phyloP scores from a whole-genome alignment of 345 rosid genomes.

The Viola odorata region DNA sequence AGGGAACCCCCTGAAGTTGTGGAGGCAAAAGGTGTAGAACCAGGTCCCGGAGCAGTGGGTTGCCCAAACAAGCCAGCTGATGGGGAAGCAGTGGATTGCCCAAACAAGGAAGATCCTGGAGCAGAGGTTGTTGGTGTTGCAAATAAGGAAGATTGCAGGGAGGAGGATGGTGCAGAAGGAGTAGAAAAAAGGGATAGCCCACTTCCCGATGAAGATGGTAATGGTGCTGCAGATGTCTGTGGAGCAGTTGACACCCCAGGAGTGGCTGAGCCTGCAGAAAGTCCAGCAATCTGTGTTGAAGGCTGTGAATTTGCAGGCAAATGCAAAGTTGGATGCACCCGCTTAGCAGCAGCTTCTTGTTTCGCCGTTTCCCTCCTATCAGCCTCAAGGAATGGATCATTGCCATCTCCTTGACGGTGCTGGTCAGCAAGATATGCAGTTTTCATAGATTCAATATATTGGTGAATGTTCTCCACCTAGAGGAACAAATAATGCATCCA shows the following conservation, averaged over 20 bases:
- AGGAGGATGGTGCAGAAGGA: constrained; percentile 49
- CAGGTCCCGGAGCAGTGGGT: constrained; percentile 21
- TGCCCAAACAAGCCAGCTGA: constrained; percentile 27
- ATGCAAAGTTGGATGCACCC: constrained; percentile 92
- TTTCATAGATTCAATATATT: constrained; percentile 85
- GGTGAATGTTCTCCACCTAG: constrained; percentile 90
- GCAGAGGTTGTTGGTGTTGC: constrained; percentile 64
- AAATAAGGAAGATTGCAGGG: constrained; percentile 52
- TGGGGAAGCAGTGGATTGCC: constrained; percentile 36
- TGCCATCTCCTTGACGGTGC: constrained; percentile 67
- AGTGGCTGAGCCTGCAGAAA: constrained; percentile 47
- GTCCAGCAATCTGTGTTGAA: constrained; percentile 66
- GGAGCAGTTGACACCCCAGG: constrained; percentile 40
- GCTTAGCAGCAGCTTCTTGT: constrained; percentile 93
- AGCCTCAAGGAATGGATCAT: constrained; percentile 93
- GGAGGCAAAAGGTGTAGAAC: constrained; percentile 44
- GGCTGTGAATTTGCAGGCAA: constrained; percentile 68
- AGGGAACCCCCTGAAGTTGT: constrained; percentile 48
- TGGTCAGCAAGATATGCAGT: constrained; percentile 85
- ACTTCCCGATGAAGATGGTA: constrained; percentile 58
- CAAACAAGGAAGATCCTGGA: constrained; percentile 56
- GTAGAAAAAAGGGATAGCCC: constrained; percentile 61
- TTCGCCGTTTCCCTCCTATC: constrained; percentile 95
- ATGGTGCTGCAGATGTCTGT: constrained; percentile 40
- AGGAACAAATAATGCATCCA: constrained; percentile 1